phyloP scores from a whole-genome alignment of 202 grass and related monocot species.

The Carex arenaria region DNA sequence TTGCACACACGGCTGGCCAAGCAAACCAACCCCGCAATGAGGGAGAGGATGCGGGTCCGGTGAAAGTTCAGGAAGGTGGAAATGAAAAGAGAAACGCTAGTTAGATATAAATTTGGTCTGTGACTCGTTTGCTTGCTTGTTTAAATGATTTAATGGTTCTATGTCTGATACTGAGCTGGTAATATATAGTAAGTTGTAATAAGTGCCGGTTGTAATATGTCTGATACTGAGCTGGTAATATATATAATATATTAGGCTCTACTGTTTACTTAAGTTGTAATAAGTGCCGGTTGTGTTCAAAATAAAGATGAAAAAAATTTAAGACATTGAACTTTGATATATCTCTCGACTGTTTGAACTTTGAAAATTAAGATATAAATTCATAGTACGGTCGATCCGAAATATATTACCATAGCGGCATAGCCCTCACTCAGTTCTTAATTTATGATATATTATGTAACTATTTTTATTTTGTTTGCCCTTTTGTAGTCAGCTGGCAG shows the following conservation, averaged over 20 bases:
- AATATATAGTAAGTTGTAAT: conserved; percentile 9
- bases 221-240: no score
- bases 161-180: neutral
- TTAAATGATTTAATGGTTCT: neutral
- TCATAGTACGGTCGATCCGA: no score
- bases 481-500: neutral
- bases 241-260: no score
- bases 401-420: no score
- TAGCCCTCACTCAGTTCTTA: neutral
- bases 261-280: neutral
- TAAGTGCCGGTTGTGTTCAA: neutral
- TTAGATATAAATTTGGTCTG: neutral
- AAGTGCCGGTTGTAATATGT: neutral
- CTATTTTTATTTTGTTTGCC: neutral
- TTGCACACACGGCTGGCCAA: neutral
- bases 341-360: no score
- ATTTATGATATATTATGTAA: neutral
- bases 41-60: neutral
- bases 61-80: neutral
- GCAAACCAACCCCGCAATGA: neutral
- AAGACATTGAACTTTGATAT: neutral
- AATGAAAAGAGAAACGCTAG: neutral
- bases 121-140: neutral
- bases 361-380: no score
- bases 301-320: neutral